phyloP scores from a whole-genome alignment of 2,329 filamentous ascomycete species.

The Penicillium sp. region DNA sequence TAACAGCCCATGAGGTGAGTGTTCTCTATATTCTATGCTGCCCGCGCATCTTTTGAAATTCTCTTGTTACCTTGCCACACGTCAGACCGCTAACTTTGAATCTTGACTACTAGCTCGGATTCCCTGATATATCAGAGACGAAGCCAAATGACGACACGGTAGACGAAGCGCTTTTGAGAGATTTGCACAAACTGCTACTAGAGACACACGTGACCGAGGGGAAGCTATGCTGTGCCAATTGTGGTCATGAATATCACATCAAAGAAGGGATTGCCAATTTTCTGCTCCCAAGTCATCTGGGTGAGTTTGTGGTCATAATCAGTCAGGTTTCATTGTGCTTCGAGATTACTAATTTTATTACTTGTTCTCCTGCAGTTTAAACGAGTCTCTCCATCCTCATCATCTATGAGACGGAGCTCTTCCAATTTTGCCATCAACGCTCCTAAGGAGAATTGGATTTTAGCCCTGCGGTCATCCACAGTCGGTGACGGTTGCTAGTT shows the following conservation, averaged over 20 bases:
- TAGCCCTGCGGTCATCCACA: neutral
- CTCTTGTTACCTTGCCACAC: neutral
- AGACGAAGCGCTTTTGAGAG: constrained; percentile 67
- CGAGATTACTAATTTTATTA: neutral
- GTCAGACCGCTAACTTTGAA: neutral
- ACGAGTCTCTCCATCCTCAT: too few species aligned
- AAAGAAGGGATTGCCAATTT: constrained; percentile 98
- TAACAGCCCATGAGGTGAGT: constrained; percentile 63
- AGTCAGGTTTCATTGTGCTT: neutral
- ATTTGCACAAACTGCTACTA: constrained; percentile 76
- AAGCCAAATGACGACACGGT: constrained; percentile 61
- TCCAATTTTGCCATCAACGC: neutral
- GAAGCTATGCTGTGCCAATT: constrained; percentile 83
- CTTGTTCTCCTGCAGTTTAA: neutral
- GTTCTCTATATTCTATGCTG: neutral
- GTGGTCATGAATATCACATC: constrained; percentile 88
- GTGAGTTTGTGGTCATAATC: constrained; percentile 21
- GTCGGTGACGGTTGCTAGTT: neutral
- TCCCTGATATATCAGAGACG: constrained; percentile 65
- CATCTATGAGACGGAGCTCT: neutral
- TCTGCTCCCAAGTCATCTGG: constrained; percentile 85
- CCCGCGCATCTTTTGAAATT: neutral
- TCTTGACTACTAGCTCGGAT: constrained; percentile 61
- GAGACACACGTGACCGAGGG: constrained; percentile 89
- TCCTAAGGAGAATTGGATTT: neutral